Conservation (phyloP, 1,284 basidiomycete genomes). For the Tilletia indica region DNA sequence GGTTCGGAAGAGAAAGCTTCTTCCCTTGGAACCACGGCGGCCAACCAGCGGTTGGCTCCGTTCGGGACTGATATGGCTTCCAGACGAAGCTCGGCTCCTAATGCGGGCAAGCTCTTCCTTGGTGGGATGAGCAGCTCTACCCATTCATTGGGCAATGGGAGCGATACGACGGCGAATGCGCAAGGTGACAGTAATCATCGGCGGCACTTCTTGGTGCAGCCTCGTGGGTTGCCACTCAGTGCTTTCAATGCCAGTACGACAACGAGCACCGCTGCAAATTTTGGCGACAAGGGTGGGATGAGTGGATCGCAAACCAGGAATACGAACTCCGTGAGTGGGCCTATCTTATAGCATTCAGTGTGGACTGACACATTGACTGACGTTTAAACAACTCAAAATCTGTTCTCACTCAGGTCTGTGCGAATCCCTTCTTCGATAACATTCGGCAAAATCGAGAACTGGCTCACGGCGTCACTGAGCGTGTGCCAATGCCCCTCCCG, state of each 20-base stretch:
- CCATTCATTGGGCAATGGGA: not conserved
- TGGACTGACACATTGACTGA: conserved; percentile 19
- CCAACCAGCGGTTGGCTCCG: not conserved
- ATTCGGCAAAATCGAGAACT: conserved; percentile 93
- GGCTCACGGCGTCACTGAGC: conserved; percentile 67
- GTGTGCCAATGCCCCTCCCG: conserved; percentile 46
- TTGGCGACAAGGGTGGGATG: not conserved
- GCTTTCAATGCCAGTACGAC: conserved; percentile 7
- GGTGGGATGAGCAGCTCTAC: too few relatives aligned
- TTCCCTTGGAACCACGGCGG: not conserved
- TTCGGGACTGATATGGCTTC: too few relatives aligned
- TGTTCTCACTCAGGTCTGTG: conserved; percentile 23
- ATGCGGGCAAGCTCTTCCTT: too few relatives aligned
- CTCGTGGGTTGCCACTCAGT: conserved; percentile 27
- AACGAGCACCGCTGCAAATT: not conserved
- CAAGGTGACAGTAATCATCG: not conserved
- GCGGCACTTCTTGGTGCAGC: conserved; percentile 38
- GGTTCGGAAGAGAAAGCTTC: not conserved
- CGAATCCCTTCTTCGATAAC: conserved; percentile 69
- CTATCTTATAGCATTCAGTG: not conserved
- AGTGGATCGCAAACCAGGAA: not conserved
- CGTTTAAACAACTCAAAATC: not conserved
- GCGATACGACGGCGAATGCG: not conserved
- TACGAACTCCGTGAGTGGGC: not conserved
- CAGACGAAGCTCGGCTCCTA: too few relatives aligned